Percentiles rank a stretch among this genome's conserved stretches.
Evolutionary conservation across 2,329 filamentous ascomycete species (phyloP).

Genomic region (Trichoderma simmonsii): DNA sequence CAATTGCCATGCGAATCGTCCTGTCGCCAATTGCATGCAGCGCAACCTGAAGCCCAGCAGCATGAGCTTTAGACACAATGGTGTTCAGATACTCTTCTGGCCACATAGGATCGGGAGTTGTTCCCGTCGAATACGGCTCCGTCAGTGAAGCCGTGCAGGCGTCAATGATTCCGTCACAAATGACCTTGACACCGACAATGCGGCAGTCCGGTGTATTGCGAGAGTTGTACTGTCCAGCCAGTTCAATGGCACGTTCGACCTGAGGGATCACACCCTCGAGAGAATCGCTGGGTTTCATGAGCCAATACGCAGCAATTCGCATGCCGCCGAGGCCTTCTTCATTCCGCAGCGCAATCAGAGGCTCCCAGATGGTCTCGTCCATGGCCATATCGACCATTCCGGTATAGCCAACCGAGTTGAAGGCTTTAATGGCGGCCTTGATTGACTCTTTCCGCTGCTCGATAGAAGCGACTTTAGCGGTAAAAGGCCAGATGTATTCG

Average conservation of each 20-base stretch:
- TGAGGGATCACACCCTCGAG: slow-evolving; percentile 43
- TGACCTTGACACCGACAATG: slow-evolving; percentile 61
- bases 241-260: slow-evolving; percentile 48
- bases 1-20: slow-evolving; percentile 55
- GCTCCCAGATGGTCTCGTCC: slow-evolving; percentile 56
- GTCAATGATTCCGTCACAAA: slow-evolving; percentile 63
- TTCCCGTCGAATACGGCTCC: slow-evolving; percentile 54
- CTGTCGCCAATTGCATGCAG: slow-evolving; percentile 64
- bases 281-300: slow-evolving; percentile 47
- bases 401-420: slow-evolving; percentile 52
- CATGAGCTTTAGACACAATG: slow-evolving; percentile 53
- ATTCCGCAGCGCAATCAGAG: slow-evolving; percentile 43
- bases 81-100: slow-evolving; percentile 47
- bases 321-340: slow-evolving; percentile 36
- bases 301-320: slow-evolving; percentile 55
- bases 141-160: slow-evolving; percentile 60
- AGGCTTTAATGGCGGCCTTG: slow-evolving; percentile 46
- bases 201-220: slow-evolving; percentile 40
- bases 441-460: slow-evolving; percentile 49
- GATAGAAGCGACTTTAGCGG: slow-evolving; percentile 45
- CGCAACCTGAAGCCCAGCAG: slow-evolving; percentile 56
- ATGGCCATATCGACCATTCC: slow-evolving; percentile 60
- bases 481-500: slow-evolving; percentile 53
- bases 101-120: slow-evolving; percentile 54
- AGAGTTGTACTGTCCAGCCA: slow-evolving; percentile 36